phyloP scores from a whole-genome alignment of 768 basidiomycete species.

The Boletellus emodensis region DNA sequence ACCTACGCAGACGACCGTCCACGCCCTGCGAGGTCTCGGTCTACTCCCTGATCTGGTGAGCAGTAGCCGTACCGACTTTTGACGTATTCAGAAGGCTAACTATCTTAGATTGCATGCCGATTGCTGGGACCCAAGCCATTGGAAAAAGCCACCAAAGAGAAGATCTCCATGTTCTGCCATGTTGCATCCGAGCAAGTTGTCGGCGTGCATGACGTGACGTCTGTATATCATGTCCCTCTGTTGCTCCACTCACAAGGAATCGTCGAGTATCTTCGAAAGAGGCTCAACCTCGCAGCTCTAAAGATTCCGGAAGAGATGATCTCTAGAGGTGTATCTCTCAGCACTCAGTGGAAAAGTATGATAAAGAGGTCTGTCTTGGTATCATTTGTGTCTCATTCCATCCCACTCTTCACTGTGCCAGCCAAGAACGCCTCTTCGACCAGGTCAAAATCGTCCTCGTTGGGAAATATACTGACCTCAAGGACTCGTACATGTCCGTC shows the following conservation, averaged over 20 bases:
- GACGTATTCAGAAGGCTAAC: not conserved
- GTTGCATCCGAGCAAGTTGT: conserved; percentile 86
- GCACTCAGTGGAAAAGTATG: conserved; percentile 74
- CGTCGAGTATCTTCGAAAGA: conserved; percentile 72
- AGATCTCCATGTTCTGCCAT: conserved; percentile 99
- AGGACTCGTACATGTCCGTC: conserved; percentile 99
- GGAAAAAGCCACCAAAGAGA: conserved; percentile 82
- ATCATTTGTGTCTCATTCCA: not conserved
- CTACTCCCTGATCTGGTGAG: conserved; percentile 87
- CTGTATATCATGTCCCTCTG: conserved; percentile 96
- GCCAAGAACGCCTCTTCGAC: conserved; percentile 93
- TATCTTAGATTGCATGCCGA: conserved; percentile 83
- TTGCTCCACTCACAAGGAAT: conserved; percentile 93
- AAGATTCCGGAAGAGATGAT: conserved; percentile 52
- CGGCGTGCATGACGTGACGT: conserved; percentile 93
- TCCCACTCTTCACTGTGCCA: conserved; percentile 29
- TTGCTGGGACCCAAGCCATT: conserved; percentile 76
- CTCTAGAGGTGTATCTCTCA: conserved; percentile 61
- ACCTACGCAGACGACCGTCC: conserved; percentile 95
- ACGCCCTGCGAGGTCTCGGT: conserved; percentile 88
- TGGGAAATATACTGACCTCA: conserved; percentile 95
- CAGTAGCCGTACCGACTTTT: conserved; percentile 3
- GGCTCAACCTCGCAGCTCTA: conserved; percentile 68
- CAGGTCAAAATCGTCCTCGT: conserved; percentile 86
- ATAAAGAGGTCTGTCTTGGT: conserved; percentile 62